phyloP scores from a whole-genome alignment of 2,329 filamentous ascomycete genomes.

The Ophiostoma australiae region DNA sequence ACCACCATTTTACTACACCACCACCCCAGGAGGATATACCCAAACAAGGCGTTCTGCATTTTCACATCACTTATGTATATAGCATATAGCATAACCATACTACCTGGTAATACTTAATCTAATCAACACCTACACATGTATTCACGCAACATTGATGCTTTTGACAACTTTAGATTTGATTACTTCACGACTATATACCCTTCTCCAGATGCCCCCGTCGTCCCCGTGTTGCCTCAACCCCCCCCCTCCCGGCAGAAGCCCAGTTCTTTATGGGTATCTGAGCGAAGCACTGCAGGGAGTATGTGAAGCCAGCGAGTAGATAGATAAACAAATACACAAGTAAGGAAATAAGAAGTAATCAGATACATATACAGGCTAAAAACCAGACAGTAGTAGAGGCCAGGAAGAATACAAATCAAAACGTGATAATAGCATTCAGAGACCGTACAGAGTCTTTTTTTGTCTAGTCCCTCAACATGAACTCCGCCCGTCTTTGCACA shows the following conservation, averaged over 20 bases:
- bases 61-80: not conserved
- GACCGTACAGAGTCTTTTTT: slow-evolving; percentile 6
- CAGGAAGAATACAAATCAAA: not conserved
- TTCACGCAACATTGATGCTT: not conserved
- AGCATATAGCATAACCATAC: not conserved
- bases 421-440: not conserved
- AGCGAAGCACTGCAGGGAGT: not conserved
- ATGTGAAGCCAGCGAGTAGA: not conserved
- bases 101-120: not conserved
- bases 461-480: slow-evolving; percentile 12
- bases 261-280: slow-evolving; percentile 6
- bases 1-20: not conserved
- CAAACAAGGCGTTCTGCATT: not conserved
- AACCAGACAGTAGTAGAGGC: not conserved
- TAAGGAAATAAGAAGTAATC: not conserved
- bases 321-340: not conserved
- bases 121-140: not conserved
- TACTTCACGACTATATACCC: not conserved
- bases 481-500: not conserved
- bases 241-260: slow-evolving; percentile 8
- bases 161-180: not conserved
- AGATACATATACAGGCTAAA: not conserved
- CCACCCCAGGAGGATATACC: not conserved
- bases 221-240: not conserved
- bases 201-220: not conserved